Percentiles rank a stretch among this genome's conserved stretches.
Evolutionary conservation across 1,284 basidiomycete species (phyloP).

Genomic region (Neolentinus lepideus): DNA sequence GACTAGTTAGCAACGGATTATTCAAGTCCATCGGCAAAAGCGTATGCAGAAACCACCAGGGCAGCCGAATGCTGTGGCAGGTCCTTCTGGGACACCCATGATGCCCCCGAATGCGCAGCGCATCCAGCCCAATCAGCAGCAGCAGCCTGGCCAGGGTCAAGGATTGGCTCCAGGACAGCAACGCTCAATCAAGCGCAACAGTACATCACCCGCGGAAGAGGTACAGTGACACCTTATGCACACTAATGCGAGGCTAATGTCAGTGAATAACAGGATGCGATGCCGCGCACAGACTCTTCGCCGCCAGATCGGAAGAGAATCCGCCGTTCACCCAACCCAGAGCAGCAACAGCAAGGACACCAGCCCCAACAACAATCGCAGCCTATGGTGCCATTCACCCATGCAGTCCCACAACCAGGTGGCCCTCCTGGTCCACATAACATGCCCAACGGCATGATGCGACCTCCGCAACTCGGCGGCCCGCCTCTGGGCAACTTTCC

Average conservation of each 20-base stretch:
- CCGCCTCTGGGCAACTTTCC: constrained; percentile 25
- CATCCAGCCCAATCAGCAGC: constrained; percentile 14
- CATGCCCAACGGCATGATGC: constrained; percentile 18
- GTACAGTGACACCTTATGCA: constrained; percentile 24
- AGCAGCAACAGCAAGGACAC: constrained; percentile 9
- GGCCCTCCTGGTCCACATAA: constrained; percentile 13
- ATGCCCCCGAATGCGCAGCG: neutral
- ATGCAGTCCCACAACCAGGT: constrained; percentile 13
- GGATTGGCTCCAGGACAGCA: constrained; percentile 24
- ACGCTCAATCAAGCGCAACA: constrained; percentile 46
- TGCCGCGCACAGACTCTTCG: constrained; percentile 49
- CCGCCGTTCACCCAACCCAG: constrained; percentile 38
- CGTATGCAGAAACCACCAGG: constrained; percentile 9
- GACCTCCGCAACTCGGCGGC: constrained; percentile 8
- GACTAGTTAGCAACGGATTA: constrained; percentile 29
- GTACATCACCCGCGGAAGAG: constrained; percentile 65
- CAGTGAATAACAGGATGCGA: constrained; percentile 37
- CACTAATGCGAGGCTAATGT: constrained; percentile 6
- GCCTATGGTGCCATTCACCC: constrained; percentile 19
- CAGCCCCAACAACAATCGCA: constrained; percentile 15
- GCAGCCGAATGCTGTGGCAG: constrained; percentile 9
- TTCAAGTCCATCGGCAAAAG: constrained; percentile 21
- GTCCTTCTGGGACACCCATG: constrained; percentile 5
- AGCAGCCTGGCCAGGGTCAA: constrained; percentile 19
- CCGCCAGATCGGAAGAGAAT: constrained; percentile 57